Base-by-base conservation (phyloP, 345 rosid genomes). In the Linum lewisii region DNA sequence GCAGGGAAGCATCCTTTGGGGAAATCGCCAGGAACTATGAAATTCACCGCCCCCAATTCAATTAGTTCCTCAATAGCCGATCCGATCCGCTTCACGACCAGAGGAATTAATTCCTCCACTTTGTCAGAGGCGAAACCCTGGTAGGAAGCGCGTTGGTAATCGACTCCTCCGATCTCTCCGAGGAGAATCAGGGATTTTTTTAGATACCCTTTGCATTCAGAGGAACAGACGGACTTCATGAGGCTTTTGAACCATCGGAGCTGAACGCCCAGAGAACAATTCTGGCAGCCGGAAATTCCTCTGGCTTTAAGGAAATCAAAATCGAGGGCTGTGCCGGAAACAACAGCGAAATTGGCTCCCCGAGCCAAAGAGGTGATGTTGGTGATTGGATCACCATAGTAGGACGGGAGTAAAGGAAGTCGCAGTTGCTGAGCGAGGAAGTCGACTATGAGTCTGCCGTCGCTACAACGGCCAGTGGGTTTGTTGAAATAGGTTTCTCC, bases 371-470 rank as follows among this genome's bases (percentile, higher is more conserved):
- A 7, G 1, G 47, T 42, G 47, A 16, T 6, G 47, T 11, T 38
- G 45, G 11, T 38, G 45, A 38, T 38, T 15, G 45, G 45, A 5
- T 38, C 45, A 2, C 45, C 45, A 15, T 38, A 11, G 45, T 38
- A 38, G 2, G 45, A 13, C 5, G 45, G 45, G 16, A 38, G 45
- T 15, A 38, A 15, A 38, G 45, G 45, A 13, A 38, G 45, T 9
- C 14, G 15, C 14, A 38, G 14, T 9, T 38, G 45, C 45, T 38
- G 45, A 15, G 45, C 87, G 2, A 79, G 68, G 66, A 82, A 82
- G 9, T 82, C 84, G 6, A 82, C 69, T 73, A 80, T 69, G 36
- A 82, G 75, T 7, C 82, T 81, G 26, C 82, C 87, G n/a, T 82
- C 75, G 21, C 78, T 77, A 65, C 25, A 63, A 16, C 84, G 78